Conservation (phyloP, 176 grass and related monocot species). For the Oryza coarctata region DNA sequence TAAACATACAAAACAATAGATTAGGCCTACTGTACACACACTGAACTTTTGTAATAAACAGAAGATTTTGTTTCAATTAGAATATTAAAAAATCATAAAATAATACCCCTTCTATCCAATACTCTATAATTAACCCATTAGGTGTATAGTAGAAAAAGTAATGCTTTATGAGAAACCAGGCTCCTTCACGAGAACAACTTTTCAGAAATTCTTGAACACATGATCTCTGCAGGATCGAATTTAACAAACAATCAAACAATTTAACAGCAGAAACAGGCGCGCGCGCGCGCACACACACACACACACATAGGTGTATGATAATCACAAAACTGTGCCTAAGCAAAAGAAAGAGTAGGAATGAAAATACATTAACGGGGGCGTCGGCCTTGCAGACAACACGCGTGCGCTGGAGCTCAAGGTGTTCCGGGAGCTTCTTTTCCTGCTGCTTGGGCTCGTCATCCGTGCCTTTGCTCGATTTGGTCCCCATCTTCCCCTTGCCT, state of each 20-base stretch:
- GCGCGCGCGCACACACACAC: background rate
- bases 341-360: background rate
- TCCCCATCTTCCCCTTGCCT: conserved; percentile 33
- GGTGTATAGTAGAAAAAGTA: too few species aligned
- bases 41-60: background rate
- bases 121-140: too few species aligned
- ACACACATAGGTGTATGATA: background rate
- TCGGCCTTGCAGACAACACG: conserved; percentile 72
- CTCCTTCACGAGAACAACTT: background rate
- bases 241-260: background rate
- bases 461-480: conserved; percentile 36
- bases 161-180: too few species aligned
- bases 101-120: too few species aligned
- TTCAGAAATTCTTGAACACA: background rate
- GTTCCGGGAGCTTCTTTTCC: conserved; percentile 57
- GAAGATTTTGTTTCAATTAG: background rate
- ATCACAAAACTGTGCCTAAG: background rate
- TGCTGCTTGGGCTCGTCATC: conserved; percentile 38
- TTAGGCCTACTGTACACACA: background rate
- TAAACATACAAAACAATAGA: background rate
- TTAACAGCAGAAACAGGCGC: background rate
- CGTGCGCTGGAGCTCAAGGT: conserved; percentile 76
- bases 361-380: conserved; percentile 70
- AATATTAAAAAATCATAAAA: background rate
- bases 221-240: background rate